Percentiles rank a stretch among this genome's conserved stretches.
These are phyloP conservation scores for Aspergillus panamensis DNA, from an alignment of 495 filamentous ascomycete species.

Conservation along the genomic window DNA sequence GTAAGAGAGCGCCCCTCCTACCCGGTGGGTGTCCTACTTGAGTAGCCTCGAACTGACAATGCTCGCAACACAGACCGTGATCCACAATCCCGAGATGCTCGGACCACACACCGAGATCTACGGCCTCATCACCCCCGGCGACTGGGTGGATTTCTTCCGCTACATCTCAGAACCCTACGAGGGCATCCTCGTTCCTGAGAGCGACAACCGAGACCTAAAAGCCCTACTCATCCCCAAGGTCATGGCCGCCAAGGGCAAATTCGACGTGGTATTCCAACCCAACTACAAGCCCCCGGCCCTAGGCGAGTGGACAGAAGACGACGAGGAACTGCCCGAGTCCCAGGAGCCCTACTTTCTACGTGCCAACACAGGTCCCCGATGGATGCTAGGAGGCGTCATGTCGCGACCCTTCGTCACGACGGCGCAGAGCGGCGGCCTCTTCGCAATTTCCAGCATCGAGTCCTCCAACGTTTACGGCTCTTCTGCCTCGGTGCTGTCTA, in stretches of 20 bases:
- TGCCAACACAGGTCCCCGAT: conserved; percentile 41
- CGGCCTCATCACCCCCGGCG: conserved; percentile 48
- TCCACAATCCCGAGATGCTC: conserved; percentile 44
- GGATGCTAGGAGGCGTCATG: conserved; percentile 43
- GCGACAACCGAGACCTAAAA: conserved; percentile 41
- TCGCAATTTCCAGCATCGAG: conserved; percentile 47
- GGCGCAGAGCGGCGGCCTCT: conserved; percentile 40
- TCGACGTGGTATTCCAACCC: conserved; percentile 46
- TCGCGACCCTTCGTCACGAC: conserved; percentile 44
- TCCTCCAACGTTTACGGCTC: conserved; percentile 31
- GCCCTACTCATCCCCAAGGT: conserved; percentile 46
- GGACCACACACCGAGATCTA: conserved; percentile 43
- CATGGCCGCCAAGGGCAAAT: conserved; percentile 48
- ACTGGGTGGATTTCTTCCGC: conserved; percentile 52
- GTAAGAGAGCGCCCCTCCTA: conserved; percentile 22
- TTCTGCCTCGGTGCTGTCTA: conserved; percentile 29
- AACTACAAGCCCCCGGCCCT: conserved; percentile 39
- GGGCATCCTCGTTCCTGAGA: conserved; percentile 48
- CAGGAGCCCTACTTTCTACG: conserved; percentile 40
- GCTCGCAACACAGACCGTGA: conserved; percentile 25
- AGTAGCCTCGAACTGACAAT: background rate
- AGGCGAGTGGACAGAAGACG: conserved; percentile 38
- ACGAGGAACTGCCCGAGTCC: conserved; percentile 39
- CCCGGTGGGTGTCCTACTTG: background rate
- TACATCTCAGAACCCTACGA: conserved; percentile 46